A percentile compares a stretch with the other conserved stretches of the same genome.
Evolutionary conservation across 2,329 filamentous ascomycete species (phyloP).

Genomic region (Aspergillus eucalypticola): DNA sequence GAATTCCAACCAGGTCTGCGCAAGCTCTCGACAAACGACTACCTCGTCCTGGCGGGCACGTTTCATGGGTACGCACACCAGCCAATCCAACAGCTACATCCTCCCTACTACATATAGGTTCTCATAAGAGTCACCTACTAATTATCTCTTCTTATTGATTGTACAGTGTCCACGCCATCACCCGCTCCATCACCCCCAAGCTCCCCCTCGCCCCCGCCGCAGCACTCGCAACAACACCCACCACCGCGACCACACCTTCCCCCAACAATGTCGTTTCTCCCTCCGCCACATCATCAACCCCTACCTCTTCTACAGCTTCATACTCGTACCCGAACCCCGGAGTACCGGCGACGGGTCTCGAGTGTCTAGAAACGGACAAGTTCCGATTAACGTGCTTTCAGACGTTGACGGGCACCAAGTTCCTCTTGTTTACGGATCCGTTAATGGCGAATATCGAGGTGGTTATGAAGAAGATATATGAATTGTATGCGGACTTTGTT

Average conservation of each 20-base stretch:
- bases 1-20: slow-evolving; percentile 85
- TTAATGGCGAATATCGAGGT: slow-evolving; percentile 81
- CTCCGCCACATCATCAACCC: slow-evolving; percentile 37
- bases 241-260: slow-evolving; percentile 5
- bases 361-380: slow-evolving; percentile 89
- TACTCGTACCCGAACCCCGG: slow-evolving; percentile 36
- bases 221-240: slow-evolving; percentile 30
- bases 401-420: slow-evolving; percentile 92
- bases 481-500: slow-evolving; percentile 93
- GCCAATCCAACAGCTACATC: not conserved
- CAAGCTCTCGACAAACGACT: slow-evolving; percentile 92
- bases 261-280: slow-evolving; percentile 14
- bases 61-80: slow-evolving; percentile 74
- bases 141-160: not conserved
- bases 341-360: slow-evolving; percentile 64
- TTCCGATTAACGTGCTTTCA: slow-evolving; percentile 96
- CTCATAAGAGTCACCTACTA: not conserved
- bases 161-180: slow-evolving; percentile 65
- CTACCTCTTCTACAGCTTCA: slow-evolving; percentile 24
- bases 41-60: slow-evolving; percentile 92
- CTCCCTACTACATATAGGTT: not conserved
- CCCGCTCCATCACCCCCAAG: slow-evolving; percentile 54
- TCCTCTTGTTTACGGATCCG: slow-evolving; percentile 89
- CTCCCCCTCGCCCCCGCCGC: slow-evolving; percentile 34
- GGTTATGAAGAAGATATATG: slow-evolving; percentile 83